Evolutionary conservation across 1,284 basidiomycete genomes (phyloP), one percentile per base, ranked within the genome.

Genomic region (Garcileccinum viscosum): DNA sequence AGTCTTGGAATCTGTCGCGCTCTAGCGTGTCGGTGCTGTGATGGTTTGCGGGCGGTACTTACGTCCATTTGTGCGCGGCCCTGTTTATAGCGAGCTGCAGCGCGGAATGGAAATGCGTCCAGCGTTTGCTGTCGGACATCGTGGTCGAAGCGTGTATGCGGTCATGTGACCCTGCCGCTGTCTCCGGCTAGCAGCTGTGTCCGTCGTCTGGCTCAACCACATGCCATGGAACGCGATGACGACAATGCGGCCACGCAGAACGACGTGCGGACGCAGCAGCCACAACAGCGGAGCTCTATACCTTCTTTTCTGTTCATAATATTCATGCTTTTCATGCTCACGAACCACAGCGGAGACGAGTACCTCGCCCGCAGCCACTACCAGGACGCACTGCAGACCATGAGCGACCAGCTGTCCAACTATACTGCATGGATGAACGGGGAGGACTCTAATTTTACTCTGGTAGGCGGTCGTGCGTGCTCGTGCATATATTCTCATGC

Each of bases 51-150:
- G 19, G 67, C 1, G 66, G 47, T 14, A 88, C 92, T 75, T 73
- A 93, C 92, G 91, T 90, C 92, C 93, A 94, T 75, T 93, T 93
- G 77, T 91, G 90, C 5, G 91, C 88, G n/a, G 91, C 86, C 27
- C 90, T 85, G 74, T 92, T 90, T 32, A 92, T 88, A 19, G 92
- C 92, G 17, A 92, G 87, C 75, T 93, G 90, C 35, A 94, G 79
- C 0, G 92, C 93, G 2, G 90, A 90, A 70, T 90, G 88, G 70
- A 93, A 93, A 76, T 92, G 89, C 0, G 86, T 88, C 90, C 91
- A 94, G 40, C 93, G 88, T 76, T 89, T 88, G 75, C 88, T 93
- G 63, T 88, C n/a, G n/a, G n/a, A n/a, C n/a, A n/a, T n/a, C n/a
- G n/a, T n/a, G n/a, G n/a, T n/a, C n/a, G n/a, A 47, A n/a, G 30